These are phyloP conservation scores for Microcyclosporella mali DNA, from an alignment of 2,329 filamentous ascomycete genomes.

Conservation along the genomic window DNA sequence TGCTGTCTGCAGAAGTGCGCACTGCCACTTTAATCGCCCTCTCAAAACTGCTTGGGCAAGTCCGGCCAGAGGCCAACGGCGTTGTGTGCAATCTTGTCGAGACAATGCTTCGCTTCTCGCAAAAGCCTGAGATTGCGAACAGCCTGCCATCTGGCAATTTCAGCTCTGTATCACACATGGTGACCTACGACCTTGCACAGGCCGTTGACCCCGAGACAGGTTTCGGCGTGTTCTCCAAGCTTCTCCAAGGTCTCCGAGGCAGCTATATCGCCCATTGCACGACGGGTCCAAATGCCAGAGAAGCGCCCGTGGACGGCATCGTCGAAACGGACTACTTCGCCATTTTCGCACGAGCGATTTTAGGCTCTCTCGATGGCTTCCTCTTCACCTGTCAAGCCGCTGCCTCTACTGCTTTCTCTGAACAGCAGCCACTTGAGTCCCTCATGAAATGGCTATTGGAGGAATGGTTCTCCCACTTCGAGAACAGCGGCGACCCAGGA, in stretches of 20 bases:
- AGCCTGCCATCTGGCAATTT: conserved; percentile 9
- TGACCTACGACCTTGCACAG: conserved; percentile 12
- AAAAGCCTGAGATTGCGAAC: conserved; percentile 33
- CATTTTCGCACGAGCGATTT: conserved; percentile 69
- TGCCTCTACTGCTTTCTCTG: conserved; percentile 8
- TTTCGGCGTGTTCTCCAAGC: conserved; percentile 49
- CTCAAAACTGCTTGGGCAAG: conserved; percentile 37
- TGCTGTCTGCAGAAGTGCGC: conserved; percentile 39
- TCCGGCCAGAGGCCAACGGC: conserved; percentile 45
- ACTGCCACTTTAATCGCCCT: conserved; percentile 35
- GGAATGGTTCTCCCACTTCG: conserved; percentile 62
- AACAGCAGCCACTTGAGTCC: conserved; percentile 25
- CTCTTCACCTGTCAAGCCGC: conserved; percentile 46
- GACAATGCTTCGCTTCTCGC: conserved; percentile 37
- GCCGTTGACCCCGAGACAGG: conserved; percentile 12
- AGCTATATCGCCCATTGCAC: conserved; percentile 67
- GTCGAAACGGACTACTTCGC: conserved; percentile 81
- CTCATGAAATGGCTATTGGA: conserved; percentile 46
- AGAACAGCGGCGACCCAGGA: conserved; percentile 59
- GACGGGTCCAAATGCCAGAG: conserved; percentile 68
- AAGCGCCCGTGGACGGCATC: conserved; percentile 63
- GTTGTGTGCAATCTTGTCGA: conserved; percentile 43
- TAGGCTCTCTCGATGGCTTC: conserved; percentile 66
- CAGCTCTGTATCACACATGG: conserved; percentile 10
- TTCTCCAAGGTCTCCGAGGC: conserved; percentile 40